Evolutionary conservation across 2,329 filamentous ascomycete species (phyloP), one percentile per base, ranked within the genome.

Genomic region (Sporothrix brunneoviolacea): DNA sequence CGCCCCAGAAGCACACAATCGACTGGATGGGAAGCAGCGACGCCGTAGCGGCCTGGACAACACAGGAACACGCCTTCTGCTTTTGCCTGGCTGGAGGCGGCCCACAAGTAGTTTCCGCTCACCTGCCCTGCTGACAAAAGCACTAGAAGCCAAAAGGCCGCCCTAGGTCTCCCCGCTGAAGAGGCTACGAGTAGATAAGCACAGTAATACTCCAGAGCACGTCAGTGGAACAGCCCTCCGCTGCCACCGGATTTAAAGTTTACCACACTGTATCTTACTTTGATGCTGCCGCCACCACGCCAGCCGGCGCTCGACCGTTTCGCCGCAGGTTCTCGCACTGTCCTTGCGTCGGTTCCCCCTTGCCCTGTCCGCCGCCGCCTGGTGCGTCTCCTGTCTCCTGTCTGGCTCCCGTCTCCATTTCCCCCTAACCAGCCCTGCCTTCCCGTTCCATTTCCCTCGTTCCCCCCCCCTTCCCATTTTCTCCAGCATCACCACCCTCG

Each of bases 1-100:
- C 41, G 28, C 21, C 41, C 16, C 33, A 32, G 21, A 46, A 37
- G 43, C 32, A 46, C 43, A 46, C 32, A 46, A 46, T 46, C 43
- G 43, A 46, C 43, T 46, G 43, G 43, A 19, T 36, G 43, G 6
- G 43, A 28, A n/a, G 28, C 28, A 28, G 41, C 28, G 18, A 44
- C 18, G 41, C n/a, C n/a, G n/a, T n/a, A n/a, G n/a, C n/a, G n/a
- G n/a, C n/a, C n/a, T n/a, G n/a, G n/a, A n/a, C n/a, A n/a, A n/a
- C n/a, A n/a, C n/a, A n/a, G n/a, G n/a, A n/a, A n/a, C n/a, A n/a
- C n/a, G n/a, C n/a, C n/a, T n/a, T n/a, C n/a, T n/a, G n/a, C n/a
- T n/a, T n/a, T n/a, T n/a, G n/a, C n/a, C n/a, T n/a, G n/a, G n/a
- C n/a, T n/a, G n/a, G n/a, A n/a, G n/a, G n/a, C n/a, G n/a, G n/a